Conservation (phyloP, 768 basidiomycete species). For the Termitomyces sp. region DNA sequence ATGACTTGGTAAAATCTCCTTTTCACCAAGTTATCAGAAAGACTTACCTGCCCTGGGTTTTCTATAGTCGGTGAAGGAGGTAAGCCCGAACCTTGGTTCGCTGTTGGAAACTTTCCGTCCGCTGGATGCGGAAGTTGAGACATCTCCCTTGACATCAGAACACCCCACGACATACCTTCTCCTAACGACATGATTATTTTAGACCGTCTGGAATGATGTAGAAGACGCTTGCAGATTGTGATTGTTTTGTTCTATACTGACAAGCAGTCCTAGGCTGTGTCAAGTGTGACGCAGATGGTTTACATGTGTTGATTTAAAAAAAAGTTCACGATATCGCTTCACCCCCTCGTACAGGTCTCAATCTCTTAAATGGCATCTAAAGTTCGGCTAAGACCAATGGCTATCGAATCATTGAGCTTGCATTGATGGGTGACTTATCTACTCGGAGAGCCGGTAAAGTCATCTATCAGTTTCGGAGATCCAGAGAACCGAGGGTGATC, state of each 20-base stretch:
- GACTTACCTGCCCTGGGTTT: constrained; percentile 39
- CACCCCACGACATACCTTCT: constrained; percentile 17
- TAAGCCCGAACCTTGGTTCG: constrained; percentile 24
- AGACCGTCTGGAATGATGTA: background rate
- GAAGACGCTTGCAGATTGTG: background rate
- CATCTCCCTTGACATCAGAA: background rate
- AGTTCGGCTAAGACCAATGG: too few relatives aligned
- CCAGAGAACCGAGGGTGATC: too few relatives aligned
- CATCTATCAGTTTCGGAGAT: too few relatives aligned
- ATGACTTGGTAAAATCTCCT: background rate
- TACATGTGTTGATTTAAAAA: constrained; percentile 7
- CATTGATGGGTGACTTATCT: background rate
- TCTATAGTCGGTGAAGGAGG: constrained; percentile 41
- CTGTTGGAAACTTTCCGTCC: constrained; percentile 36
- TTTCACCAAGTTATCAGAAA: background rate
- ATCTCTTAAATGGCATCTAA: background rate
- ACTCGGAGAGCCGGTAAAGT: too few relatives aligned
- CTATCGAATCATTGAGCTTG: too few relatives aligned
- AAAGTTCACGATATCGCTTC: background rate
- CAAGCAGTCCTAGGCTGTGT: background rate
- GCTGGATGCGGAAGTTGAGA: constrained; percentile 6
- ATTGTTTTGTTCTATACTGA: background rate
- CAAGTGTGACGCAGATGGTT: constrained; percentile 12
- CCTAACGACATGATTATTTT: constrained; percentile 17
- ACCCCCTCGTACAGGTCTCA: background rate